Evolutionary conservation across 495 filamentous ascomycete genomes (phyloP), one percentile per base, ranked within the genome.

Genomic region (Aspergillus diversus): DNA sequence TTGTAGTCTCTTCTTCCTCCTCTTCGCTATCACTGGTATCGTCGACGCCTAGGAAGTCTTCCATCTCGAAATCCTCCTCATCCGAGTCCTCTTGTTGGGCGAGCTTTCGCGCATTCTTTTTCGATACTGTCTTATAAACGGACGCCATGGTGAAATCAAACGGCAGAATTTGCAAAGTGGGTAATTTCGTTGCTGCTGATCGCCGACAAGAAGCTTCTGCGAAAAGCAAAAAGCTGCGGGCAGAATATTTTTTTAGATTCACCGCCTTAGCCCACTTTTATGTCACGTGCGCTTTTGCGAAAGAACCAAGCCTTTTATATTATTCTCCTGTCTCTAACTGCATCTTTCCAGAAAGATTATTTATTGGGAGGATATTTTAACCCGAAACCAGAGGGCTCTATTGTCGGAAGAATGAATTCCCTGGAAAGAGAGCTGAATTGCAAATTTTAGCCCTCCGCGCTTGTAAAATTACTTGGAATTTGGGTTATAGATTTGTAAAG

Each of bases 81-180:
- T 72, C 67, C 52, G 64, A 46, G 27, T 77, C 77, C 61, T 80
- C 72, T 21, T 75, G 60, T 65, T 49, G 56, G 32, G 67, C 66
- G 27, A 70, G 63, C 55, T 72, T 71, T n/a, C 70, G 72, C 35
- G 73, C 70, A 57, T 78, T 65, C 71, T 79, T 80, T 66, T 92
- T 93, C 1, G 92, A 94, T 9, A 99, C 72, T 5, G 92, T 87
- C 74, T 97, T 97, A 83, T 97, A 99, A 50, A 97, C 95, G 21
- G 94, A 83, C 17, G 94, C 91, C 95, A 99, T 99, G 61, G 74
- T 84, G 66, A 71, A 49, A 15, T 51, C 32, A 13, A 52, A 52
- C 51, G 17, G 32, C 27, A 33, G 39, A 35, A 54, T 35, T 31
- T n/a, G 27, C 33, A 50, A 65, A 53, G 35, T 27, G 27, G 54